These are phyloP conservation scores for Huntiella omanensis DNA, from an alignment of 2,329 filamentous ascomycete species.

Conservation along the genomic window DNA sequence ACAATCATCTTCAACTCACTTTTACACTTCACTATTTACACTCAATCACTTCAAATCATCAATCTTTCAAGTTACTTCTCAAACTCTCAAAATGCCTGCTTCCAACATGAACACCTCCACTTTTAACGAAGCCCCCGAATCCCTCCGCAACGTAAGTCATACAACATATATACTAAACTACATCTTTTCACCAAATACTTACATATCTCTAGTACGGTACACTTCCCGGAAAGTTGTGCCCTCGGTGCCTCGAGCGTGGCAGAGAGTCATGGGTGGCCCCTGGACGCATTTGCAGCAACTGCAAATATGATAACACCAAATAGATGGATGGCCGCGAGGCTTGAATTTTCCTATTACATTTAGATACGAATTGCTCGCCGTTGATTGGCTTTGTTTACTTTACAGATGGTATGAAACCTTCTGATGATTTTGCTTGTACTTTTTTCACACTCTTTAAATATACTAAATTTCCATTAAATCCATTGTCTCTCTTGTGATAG, in stretches of 20 bases:
- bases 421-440: too few species aligned
- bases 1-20: not conserved
- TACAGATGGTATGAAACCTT: too few species aligned
- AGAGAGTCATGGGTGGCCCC: conserved; percentile 38
- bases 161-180: not conserved
- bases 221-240: conserved; percentile 33
- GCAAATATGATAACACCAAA: conserved; percentile 15
- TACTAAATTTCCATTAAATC: too few species aligned
- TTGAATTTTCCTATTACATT: too few species aligned
- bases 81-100: not conserved
- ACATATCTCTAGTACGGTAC: conserved; percentile 1
- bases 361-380: too few species aligned
- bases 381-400: too few species aligned
- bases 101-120: not conserved
- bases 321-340: too few species aligned
- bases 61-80: not conserved
- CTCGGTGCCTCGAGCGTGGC: conserved; percentile 29
- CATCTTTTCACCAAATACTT: not conserved
- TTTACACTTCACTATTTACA: not conserved
- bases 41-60: not conserved
- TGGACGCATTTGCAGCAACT: conserved; percentile 30
- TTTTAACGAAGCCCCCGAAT: not conserved
- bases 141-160: not conserved
- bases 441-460: too few species aligned
- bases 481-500: too few species aligned